Conservation (phyloP, 2,329 filamentous ascomycete species). For the Paraconiothyrium brasiliense region DNA sequence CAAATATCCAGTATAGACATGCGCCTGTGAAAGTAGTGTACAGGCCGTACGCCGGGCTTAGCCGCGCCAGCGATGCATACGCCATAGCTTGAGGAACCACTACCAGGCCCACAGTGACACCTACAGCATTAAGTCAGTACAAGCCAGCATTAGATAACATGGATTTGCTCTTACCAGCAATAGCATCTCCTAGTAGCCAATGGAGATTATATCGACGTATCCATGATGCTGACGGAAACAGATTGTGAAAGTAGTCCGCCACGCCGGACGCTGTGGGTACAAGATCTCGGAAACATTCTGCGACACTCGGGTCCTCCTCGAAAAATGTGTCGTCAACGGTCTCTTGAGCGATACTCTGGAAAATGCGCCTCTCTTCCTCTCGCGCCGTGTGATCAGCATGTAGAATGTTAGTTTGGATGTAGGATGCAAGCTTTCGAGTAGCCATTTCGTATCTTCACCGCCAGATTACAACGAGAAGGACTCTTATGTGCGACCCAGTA, state of each 20-base stretch:
- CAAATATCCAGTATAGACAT: constrained; percentile 94
- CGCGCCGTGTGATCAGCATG: constrained; percentile 25
- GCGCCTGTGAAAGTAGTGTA: constrained; percentile 97
- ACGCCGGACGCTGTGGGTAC: constrained; percentile 34
- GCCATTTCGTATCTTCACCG: constrained; percentile 4
- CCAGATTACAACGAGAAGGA: not conserved
- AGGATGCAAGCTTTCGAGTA: constrained; percentile 1
- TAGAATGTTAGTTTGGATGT: constrained; percentile 22
- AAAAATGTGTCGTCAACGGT: constrained; percentile 34
- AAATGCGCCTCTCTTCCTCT: constrained; percentile 23
- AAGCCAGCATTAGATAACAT: not conserved
- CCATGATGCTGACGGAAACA: constrained; percentile 44
- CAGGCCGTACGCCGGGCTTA: constrained; percentile 81
- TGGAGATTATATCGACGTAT: constrained; percentile 40
- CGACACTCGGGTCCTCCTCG: constrained; percentile 41
- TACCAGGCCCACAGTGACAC: constrained; percentile 73
- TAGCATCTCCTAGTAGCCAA: constrained; percentile 42
- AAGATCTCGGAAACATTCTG: constrained; percentile 38
- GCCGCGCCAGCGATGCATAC: constrained; percentile 82
- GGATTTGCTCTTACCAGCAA: constrained; percentile 35
- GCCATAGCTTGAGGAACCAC: constrained; percentile 97
- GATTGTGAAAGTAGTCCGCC: constrained; percentile 33
- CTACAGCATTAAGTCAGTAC: constrained; percentile 22
- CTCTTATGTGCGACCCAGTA: not conserved
- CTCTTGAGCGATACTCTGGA: constrained; percentile 31